phyloP scores from a whole-genome alignment of 192 early-diverging fungal genomes.

The Backusella tuberculispora region DNA sequence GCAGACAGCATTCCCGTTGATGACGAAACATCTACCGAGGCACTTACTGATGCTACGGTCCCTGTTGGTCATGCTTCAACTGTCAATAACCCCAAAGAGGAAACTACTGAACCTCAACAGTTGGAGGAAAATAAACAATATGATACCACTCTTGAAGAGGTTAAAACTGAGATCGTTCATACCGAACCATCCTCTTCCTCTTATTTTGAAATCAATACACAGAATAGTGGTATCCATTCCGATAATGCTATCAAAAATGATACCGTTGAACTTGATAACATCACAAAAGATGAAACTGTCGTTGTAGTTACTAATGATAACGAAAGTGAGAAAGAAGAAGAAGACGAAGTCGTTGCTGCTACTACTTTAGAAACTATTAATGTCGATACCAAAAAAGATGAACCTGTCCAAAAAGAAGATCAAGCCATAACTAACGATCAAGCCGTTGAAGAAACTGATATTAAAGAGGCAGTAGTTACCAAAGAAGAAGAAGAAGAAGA shows the following conservation, averaged over 20 bases:
- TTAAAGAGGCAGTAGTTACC: neutral
- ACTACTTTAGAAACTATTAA: neutral
- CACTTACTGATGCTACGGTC: neutral
- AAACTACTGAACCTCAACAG: neutral
- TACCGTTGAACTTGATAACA: neutral
- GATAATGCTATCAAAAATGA: neutral
- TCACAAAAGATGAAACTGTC: neutral
- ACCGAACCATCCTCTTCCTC: neutral
- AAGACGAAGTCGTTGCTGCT: too few relatives aligned
- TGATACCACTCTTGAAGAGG: neutral
- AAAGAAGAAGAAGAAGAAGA: neutral
- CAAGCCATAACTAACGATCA: neutral
- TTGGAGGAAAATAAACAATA: neutral
- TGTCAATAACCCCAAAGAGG: neutral
- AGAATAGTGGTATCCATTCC: neutral
- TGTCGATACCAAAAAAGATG: neutral
- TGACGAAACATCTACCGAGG: neutral
- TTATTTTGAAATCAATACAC: neutral
- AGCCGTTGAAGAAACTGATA: neutral
- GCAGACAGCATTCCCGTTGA: constrained; percentile 3
- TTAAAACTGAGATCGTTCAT: neutral
- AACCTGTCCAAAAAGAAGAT: neutral
- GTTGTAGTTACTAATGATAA: neutral
- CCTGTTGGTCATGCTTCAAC: neutral
- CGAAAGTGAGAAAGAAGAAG: neutral